Evolutionary conservation across 2,329 filamentous ascomycete genomes (phyloP).

Genomic region (Phialophora verrucosa): DNA sequence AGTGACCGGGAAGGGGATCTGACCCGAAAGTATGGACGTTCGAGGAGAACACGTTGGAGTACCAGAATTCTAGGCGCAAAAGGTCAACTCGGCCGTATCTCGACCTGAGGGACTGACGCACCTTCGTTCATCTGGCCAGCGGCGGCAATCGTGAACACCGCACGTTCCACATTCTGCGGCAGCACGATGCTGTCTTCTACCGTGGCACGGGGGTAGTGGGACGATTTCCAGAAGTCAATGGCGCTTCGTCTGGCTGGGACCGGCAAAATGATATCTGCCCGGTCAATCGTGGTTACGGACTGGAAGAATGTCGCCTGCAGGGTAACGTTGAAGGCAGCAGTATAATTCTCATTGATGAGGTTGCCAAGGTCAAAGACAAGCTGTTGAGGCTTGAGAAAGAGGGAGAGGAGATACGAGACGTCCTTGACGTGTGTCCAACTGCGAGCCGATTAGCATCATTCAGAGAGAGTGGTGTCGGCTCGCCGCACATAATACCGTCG

Average conservation of each 20-base stretch:
- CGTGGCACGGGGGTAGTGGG: neutral
- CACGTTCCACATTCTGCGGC: constrained; percentile 14
- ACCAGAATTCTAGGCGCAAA: constrained; percentile 9
- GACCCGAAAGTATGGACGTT: constrained; percentile 2
- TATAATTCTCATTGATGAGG: constrained; percentile 15
- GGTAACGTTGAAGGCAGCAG: constrained; percentile 9
- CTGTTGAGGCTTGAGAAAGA: neutral
- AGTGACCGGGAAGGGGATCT: constrained; percentile 1
- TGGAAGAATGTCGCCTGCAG: constrained; percentile 13
- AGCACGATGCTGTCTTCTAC: constrained; percentile 2
- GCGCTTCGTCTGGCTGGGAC: neutral
- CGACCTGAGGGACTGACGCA: neutral
- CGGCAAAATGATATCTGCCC: constrained; percentile 6
- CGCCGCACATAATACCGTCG: constrained; percentile 7
- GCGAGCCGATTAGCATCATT: neutral
- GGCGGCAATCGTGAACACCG: constrained; percentile 8
- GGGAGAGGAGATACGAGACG: constrained; percentile 10
- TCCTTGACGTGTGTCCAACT: constrained; percentile 16
- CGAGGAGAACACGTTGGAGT: constrained; percentile 16
- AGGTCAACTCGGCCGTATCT: neutral
- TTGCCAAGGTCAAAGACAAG: constrained; percentile 14
- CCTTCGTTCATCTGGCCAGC: constrained; percentile 14
- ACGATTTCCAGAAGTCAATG: neutral
- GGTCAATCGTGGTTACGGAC: neutral
- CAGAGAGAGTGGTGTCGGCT: neutral